These are phyloP conservation scores for Rubia yunnanensis DNA, from an alignment of 257 asterid species.

Conservation along the genomic window DNA sequence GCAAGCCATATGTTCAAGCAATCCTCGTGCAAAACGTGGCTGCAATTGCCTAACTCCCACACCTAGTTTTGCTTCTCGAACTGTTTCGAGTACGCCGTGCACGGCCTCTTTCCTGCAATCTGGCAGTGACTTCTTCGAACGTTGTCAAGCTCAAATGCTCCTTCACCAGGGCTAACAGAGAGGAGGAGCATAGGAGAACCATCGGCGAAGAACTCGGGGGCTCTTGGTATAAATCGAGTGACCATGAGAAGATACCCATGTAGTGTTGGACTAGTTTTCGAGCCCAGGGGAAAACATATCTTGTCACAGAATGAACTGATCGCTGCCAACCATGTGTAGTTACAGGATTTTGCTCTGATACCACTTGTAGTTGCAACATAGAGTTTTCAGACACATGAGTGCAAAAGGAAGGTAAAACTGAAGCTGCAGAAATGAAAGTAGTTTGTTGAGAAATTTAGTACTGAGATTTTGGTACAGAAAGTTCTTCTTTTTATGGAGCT, in stretches of 20 bases:
- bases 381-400: too few species aligned
- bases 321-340: constrained; percentile 32
- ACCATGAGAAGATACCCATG: constrained; percentile 9
- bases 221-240: constrained; percentile 5
- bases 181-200: too few species aligned
- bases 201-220: constrained; percentile 8
- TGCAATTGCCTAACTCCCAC: constrained; percentile 59
- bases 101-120: constrained; percentile 28
- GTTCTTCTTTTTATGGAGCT: too few species aligned
- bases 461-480: too few species aligned
- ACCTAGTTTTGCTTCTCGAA: constrained; percentile 45
- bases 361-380: too few species aligned
- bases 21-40: constrained; percentile 63
- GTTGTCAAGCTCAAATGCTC: constrained; percentile 35
- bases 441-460: too few species aligned
- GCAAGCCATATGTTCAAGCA: constrained; percentile 63
- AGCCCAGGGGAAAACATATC: constrained; percentile 38
- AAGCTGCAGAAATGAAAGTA: too few species aligned
- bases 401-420: too few species aligned
- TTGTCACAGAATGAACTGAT: constrained; percentile 38
- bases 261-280: constrained; percentile 25
- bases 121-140: constrained; percentile 25
- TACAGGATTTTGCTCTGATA: too few species aligned
- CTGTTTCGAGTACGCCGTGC: constrained; percentile 50
- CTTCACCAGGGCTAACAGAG: constrained; percentile 20